Conservation (phyloP, 2,329 filamentous ascomycete genomes). For the Fusarium beomiforme region DNA sequence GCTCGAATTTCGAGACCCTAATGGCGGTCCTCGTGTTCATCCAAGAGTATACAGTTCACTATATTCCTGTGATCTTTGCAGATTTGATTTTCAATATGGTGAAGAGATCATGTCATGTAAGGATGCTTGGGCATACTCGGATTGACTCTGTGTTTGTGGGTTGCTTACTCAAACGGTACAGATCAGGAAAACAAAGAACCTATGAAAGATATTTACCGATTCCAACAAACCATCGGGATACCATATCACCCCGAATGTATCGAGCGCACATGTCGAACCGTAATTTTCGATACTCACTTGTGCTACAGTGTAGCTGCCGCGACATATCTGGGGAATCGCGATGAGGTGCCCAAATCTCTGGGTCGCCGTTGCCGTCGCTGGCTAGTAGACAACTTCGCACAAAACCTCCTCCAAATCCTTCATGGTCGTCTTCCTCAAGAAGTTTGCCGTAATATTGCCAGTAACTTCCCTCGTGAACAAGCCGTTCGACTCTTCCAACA, state of each 20-base stretch:
- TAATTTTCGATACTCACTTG: too few species aligned
- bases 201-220: too few species aligned
- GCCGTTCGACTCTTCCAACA: neutral
- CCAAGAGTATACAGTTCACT: too few species aligned
- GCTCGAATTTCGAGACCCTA: neutral
- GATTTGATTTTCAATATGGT: neutral
- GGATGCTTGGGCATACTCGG: too few species aligned
- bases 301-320: neutral
- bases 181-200: too few species aligned
- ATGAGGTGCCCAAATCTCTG: accelerated
- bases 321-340: accelerated
- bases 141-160: too few species aligned
- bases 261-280: too few species aligned
- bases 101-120: too few species aligned
- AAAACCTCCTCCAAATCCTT: accelerated
- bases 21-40: too few species aligned
- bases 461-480: accelerated
- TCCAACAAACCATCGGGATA: too few species aligned
- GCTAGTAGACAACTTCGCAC: neutral
- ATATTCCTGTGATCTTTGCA: neutral
- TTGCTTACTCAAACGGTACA: too few species aligned
- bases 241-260: neutral
- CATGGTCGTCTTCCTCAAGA: neutral
- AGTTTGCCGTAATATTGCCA: accelerated
- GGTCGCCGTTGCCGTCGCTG: neutral